phyloP scores from a whole-genome alignment of 2,329 filamentous ascomycete genomes.

The Microascus cirrosus region DNA sequence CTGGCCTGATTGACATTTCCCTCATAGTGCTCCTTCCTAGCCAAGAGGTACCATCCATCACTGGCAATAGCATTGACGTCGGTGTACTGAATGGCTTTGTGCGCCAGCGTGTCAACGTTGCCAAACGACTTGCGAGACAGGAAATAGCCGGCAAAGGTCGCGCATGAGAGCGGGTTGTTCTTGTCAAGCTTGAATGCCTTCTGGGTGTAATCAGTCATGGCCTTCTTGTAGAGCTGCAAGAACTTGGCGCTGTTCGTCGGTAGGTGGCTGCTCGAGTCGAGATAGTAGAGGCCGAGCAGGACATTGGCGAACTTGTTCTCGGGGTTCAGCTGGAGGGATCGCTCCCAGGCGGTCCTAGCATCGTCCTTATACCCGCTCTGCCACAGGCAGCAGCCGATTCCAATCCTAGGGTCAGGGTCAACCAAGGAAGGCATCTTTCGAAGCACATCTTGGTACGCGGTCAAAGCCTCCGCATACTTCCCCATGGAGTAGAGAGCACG shows the following conservation, averaged over 20 bases:
- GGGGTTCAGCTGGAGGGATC: constrained; percentile 62
- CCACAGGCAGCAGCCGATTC: constrained; percentile 96
- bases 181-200: constrained; percentile 91
- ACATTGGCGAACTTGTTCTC: constrained; percentile 86
- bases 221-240: constrained; percentile 74
- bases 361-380: constrained; percentile 90
- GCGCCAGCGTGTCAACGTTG: constrained; percentile 76
- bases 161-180: constrained; percentile 78
- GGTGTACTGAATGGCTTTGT: constrained; percentile 89
- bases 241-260: constrained; percentile 79
- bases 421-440: constrained; percentile 75
- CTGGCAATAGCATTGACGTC: constrained; percentile 95
- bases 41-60: constrained; percentile 94
- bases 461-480: constrained; percentile 73
- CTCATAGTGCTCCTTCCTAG: constrained; percentile 79
- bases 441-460: constrained; percentile 78
- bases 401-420: constrained; percentile 91
- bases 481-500: constrained; percentile 78
- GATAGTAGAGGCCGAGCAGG: constrained; percentile 78
- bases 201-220: constrained; percentile 89
- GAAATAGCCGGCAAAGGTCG: constrained; percentile 86
- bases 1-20: constrained; percentile 64
- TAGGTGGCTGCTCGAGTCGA: constrained; percentile 75
- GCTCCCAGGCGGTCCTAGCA: constrained; percentile 82
- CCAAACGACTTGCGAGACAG: constrained; percentile 68